Conservation (phyloP, 192 early-diverging fungal genomes). For the Coemansia furcata region DNA sequence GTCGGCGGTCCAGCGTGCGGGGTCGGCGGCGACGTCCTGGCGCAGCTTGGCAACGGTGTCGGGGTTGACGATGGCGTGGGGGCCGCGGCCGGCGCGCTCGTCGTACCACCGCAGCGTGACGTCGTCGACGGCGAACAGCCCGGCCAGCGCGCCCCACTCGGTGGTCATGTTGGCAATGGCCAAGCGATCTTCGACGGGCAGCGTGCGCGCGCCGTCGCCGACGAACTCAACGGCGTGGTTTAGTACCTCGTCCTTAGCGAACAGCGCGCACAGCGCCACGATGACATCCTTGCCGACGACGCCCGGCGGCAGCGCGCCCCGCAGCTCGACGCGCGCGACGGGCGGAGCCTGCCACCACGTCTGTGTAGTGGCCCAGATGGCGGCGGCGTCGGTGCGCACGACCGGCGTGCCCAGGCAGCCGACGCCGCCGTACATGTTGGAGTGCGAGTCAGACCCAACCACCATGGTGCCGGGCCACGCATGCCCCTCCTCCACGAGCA, state of each 20-base stretch:
- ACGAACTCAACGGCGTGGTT: constrained; percentile 97
- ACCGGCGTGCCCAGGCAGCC: constrained; percentile 94
- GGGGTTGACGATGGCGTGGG: constrained; percentile 50
- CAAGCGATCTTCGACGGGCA: constrained; percentile 87
- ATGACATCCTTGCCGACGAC: constrained; percentile 98
- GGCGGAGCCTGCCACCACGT: constrained; percentile 99
- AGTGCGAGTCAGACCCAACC: constrained; percentile 97
- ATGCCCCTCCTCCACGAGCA: constrained; percentile 97
- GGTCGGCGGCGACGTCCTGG: constrained; percentile 29
- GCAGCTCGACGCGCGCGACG: constrained; percentile 85
- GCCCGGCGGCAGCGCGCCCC: constrained; percentile 71
- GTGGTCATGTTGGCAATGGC: constrained; percentile 99
- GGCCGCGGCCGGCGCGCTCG: constrained; percentile 49
- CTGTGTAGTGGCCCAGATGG: constrained; percentile 95
- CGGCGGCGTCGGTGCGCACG: constrained; percentile 96
- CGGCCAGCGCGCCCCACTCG: constrained; percentile 98
- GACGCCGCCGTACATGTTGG: constrained; percentile 99
- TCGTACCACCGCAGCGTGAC: constrained; percentile 71
- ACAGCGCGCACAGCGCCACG: constrained; percentile 87
- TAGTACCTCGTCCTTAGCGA: constrained; percentile 92
- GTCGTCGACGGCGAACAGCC: constrained; percentile 92
- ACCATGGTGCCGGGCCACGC: constrained; percentile 91
- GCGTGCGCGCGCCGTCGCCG: constrained; percentile 59
- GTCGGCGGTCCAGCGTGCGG: constrained; percentile 45
- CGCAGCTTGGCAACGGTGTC: constrained; percentile 52